Percentiles rank a stretch among this genome's conserved stretches.
These are phyloP conservation scores for Condylostoma magnum DNA, from an alignment of 169 alveolate genomes.

Conservation along the genomic window DNA sequence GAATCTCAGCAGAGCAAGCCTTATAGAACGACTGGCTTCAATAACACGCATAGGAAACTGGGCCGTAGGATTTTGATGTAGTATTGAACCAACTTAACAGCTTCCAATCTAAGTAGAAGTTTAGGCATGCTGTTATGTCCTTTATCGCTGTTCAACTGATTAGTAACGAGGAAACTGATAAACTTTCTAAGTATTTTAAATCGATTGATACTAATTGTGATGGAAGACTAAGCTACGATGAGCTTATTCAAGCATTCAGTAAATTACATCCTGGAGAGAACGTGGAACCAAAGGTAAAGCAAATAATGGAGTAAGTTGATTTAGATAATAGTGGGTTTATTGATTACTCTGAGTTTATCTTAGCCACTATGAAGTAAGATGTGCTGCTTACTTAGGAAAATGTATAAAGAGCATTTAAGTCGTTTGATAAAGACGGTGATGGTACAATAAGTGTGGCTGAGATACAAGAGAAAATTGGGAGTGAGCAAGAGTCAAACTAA, in stretches of 20 bases:
- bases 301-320: constrained; percentile 91
- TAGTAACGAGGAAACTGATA: constrained; percentile 86
- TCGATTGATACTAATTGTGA: constrained; percentile 47
- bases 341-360: constrained; percentile 82
- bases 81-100: constrained; percentile 29
- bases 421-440: constrained; percentile 50
- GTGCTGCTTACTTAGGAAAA: constrained; percentile 32
- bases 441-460: constrained; percentile 14
- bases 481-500: not conserved
- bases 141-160: constrained; percentile 84
- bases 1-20: constrained; percentile 91
- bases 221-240: constrained; percentile 48
- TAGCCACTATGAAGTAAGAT: constrained; percentile 45
- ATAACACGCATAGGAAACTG: constrained; percentile 57
- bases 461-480: constrained; percentile 11
- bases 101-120: constrained; percentile 85
- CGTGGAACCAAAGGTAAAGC: constrained; percentile 92
- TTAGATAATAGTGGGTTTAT: constrained; percentile 93
- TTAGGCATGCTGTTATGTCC: constrained; percentile 85
- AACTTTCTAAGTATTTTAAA: constrained; percentile 43
- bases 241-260: constrained; percentile 78
- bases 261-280: constrained; percentile 73
- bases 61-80: constrained; percentile 45
- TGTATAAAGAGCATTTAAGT: constrained; percentile 38
- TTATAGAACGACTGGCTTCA: constrained; percentile 90